phyloP scores from a whole-genome alignment of 2,329 filamentous ascomycete species.

The Ploettnerulaceae sp. region DNA sequence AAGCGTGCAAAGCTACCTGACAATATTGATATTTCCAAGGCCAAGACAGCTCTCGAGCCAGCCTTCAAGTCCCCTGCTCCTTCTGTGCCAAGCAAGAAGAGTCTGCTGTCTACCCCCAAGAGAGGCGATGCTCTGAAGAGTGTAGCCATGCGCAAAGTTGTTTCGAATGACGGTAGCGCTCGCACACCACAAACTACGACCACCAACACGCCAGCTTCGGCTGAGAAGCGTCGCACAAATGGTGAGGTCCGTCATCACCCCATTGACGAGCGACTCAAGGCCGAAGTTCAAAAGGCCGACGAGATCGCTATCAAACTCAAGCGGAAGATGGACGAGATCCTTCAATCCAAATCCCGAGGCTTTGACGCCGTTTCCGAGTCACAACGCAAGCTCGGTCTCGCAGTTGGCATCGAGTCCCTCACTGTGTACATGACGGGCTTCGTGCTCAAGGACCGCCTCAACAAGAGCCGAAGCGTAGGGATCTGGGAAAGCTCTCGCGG shows the following conservation, averaged over 20 bases:
- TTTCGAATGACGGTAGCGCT: slow-evolving; percentile 37
- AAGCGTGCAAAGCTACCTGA: slow-evolving; percentile 36
- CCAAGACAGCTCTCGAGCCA: slow-evolving; percentile 34
- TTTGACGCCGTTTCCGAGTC: slow-evolving; percentile 16
- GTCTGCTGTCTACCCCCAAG: slow-evolving; percentile 38
- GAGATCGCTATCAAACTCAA: slow-evolving; percentile 28
- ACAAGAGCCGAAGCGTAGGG: slow-evolving; percentile 7
- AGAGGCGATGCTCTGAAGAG: slow-evolving; percentile 37
- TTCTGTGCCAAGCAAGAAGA: slow-evolving; percentile 25
- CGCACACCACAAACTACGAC: slow-evolving; percentile 37
- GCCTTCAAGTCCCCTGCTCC: slow-evolving; percentile 34
- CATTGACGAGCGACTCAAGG: slow-evolving; percentile 11
- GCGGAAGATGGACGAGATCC: slow-evolving; percentile 31
- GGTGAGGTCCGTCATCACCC: slow-evolving; percentile 14
- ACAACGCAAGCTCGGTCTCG: slow-evolving; percentile 26
- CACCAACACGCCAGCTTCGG: slow-evolving; percentile 29
- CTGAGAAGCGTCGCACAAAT: slow-evolving; percentile 30
- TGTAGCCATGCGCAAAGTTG: slow-evolving; percentile 37
- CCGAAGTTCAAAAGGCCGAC: slow-evolving; percentile 17
- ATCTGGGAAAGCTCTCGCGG: slow-evolving; percentile 44
- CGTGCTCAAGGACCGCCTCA: slow-evolving; percentile 13
- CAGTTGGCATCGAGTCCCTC: slow-evolving; percentile 29
- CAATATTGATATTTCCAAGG: slow-evolving; percentile 32
- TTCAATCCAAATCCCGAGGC: slow-evolving; percentile 24
- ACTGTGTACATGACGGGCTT: slow-evolving; percentile 31